phyloP scores from a whole-genome alignment of 2,329 filamentous ascomycete species.

The Fusarium secorum region DNA sequence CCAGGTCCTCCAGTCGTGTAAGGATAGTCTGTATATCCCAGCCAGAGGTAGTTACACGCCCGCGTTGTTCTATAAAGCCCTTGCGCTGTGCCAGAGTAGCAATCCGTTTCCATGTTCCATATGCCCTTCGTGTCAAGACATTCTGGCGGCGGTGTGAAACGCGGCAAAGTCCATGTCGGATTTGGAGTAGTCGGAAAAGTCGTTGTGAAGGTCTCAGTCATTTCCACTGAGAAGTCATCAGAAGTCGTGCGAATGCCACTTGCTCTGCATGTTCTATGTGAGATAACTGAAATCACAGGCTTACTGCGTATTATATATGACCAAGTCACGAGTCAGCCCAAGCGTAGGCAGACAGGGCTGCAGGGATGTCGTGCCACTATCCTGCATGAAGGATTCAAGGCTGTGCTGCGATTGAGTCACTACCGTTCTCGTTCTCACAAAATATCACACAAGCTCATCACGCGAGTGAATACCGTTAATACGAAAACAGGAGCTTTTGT shows the following conservation, averaged over 20 bases:
- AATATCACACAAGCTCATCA: accelerated
- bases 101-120: neutral
- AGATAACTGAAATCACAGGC: neutral
- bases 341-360: neutral
- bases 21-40: neutral
- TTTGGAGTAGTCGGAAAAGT: neutral
- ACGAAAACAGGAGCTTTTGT: neutral
- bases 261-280: too few relatives aligned
- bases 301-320: neutral
- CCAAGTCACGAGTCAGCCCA: neutral
- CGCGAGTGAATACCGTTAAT: neutral
- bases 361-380: neutral
- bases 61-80: neutral
- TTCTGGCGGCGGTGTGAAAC: neutral
- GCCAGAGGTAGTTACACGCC: neutral
- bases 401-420: neutral
- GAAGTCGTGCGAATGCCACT: accelerated
- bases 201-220: accelerated
- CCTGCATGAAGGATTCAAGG: neutral
- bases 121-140: neutral
- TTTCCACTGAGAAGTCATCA: accelerated
- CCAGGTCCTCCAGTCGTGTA: neutral
- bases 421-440: neutral
- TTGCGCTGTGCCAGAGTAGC: neutral
- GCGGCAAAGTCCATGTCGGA: neutral